A percentile compares a stretch with the other conserved stretches of the same genome.
phyloP scores from a whole-genome alignment of 306 rosid species.

The Datisca glomerata region DNA sequence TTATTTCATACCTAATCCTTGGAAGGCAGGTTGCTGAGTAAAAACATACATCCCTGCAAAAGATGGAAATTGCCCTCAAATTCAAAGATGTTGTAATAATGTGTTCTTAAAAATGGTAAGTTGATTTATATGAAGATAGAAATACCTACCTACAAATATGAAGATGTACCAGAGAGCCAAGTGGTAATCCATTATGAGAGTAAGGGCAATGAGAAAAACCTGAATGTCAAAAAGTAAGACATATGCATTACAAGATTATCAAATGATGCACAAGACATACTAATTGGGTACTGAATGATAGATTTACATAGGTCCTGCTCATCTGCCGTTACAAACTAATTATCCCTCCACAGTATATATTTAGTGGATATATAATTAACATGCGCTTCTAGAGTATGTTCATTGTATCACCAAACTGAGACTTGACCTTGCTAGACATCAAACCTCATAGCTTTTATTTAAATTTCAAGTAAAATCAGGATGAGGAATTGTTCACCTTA shows the following conservation, averaged over 20 bases:
- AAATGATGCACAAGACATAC: conserved; percentile 8
- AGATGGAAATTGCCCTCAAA: not conserved
- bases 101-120: conserved; percentile 1
- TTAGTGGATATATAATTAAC: no score
- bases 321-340: no score
- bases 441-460: no score
- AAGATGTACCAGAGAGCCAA: conserved; percentile 66
- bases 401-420: no score
- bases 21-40: conserved; percentile 67
- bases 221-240: conserved; percentile 25
- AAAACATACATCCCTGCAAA: conserved; percentile 54
- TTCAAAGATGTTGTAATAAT: not conserved
- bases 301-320: no score
- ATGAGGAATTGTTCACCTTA: no score
- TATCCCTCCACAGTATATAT: no score
- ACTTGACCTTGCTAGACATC: no score
- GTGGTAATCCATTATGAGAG: conserved; percentile 64
- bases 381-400: no score
- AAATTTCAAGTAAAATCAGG: no score
- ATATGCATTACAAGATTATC: conserved; percentile 1
- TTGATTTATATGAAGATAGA: no score
- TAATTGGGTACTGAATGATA: conserved; percentile 10
- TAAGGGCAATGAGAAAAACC: conserved; percentile 59
- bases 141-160: conserved; percentile 53
- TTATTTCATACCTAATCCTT: conserved; percentile 51